phyloP scores from a whole-genome alignment of 257 asterid genomes.

The Nicotiana tabacum region DNA sequence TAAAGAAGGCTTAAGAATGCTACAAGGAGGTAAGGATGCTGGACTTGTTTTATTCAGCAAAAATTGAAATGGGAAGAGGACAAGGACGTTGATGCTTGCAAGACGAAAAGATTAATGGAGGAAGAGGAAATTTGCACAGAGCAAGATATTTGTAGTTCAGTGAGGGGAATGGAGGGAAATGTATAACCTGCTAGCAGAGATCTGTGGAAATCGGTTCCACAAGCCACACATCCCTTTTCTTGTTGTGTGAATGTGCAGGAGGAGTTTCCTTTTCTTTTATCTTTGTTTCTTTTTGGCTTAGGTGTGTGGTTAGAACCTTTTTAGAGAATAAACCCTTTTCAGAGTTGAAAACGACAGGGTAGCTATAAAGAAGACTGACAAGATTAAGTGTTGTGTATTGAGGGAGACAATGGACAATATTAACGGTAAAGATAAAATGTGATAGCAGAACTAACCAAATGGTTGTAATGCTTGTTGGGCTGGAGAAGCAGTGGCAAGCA shows the following conservation, averaged over 20 bases:
- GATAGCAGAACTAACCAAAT: not conserved
- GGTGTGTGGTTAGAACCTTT: not conserved
- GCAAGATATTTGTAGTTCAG: not conserved
- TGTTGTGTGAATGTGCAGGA: not conserved
- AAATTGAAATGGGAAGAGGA: not conserved
- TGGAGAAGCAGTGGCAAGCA: not conserved
- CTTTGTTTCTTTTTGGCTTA: not conserved
- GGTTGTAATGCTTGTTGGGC: not conserved
- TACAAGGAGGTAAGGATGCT: not conserved
- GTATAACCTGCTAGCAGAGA: not conserved
- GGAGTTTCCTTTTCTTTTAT: not conserved
- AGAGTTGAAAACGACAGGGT: not conserved
- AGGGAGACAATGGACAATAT: not conserved
- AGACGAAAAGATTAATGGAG: not conserved
- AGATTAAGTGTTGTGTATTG: not conserved
- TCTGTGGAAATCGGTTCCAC: not conserved
- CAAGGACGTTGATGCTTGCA: not conserved
- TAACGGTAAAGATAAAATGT: slow-evolving; percentile 1
- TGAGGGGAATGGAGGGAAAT: not conserved
- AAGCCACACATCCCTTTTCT: not conserved
- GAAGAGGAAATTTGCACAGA: not conserved
- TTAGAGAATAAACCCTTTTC: not conserved
- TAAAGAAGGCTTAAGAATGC: not conserved
- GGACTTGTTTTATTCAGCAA: not conserved
- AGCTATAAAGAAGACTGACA: not conserved